Percentiles rank a stretch among this genome's conserved stretches.
These are phyloP conservation scores for Sphaerosporella brunnea DNA, from an alignment of 495 filamentous ascomycete genomes.

Conservation along the genomic window DNA sequence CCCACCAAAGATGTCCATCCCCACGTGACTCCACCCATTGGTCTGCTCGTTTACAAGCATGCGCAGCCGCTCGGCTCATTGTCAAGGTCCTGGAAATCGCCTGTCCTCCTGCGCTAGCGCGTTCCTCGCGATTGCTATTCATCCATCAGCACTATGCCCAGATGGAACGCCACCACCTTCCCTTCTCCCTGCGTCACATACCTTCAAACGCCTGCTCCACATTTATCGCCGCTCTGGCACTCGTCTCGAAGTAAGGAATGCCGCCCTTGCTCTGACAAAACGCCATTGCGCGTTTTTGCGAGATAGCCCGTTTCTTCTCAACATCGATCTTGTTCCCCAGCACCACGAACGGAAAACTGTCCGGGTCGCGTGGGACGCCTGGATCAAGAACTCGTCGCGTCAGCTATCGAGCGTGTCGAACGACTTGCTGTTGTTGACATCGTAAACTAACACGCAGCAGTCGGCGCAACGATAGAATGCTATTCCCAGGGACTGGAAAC, in stretches of 20 bases:
- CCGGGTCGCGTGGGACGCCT: slow-evolving; percentile 92
- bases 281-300: slow-evolving; percentile 79
- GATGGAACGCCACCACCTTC: no score
- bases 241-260: slow-evolving; percentile 97
- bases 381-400: slow-evolving; percentile 95
- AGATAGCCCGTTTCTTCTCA: slow-evolving; percentile 83
- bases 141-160: neutral
- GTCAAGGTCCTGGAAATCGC: slow-evolving; percentile 86
- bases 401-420: slow-evolving; percentile 96
- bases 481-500: slow-evolving; percentile 91
- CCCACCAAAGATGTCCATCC: no score
- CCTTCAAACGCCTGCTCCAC: slow-evolving; percentile 97
- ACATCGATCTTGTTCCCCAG: slow-evolving; percentile 98
- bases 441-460: slow-evolving; percentile 94
- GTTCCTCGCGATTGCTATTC: slow-evolving; percentile 73
- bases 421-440: slow-evolving; percentile 97
- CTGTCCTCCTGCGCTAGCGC: slow-evolving; percentile 91
- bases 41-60: no score
- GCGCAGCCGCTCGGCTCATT: slow-evolving; percentile 80
- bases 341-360: slow-evolving; percentile 89
- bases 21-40: no score
- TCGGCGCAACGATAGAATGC: slow-evolving; percentile 96
- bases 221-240: slow-evolving; percentile 92
- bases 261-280: slow-evolving; percentile 93
- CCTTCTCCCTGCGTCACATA: slow-evolving; percentile 30